These are phyloP conservation scores for Hypoxylon sp. DNA, from an alignment of 2,329 filamentous ascomycete species.

Conservation along the genomic window DNA sequence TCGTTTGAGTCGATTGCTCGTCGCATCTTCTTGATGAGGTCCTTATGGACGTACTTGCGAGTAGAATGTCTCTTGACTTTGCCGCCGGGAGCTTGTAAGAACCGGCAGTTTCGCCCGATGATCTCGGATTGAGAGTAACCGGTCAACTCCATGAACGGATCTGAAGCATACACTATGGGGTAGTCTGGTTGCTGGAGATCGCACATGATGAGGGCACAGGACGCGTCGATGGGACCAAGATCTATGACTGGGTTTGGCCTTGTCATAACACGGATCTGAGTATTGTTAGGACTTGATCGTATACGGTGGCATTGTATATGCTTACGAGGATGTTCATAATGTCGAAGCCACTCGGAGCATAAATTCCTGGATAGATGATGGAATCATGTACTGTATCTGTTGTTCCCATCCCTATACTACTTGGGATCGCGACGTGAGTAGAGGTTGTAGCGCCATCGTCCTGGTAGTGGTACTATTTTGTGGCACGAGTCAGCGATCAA, in stretches of 20 bases:
- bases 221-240: constrained; percentile 86
- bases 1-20: constrained; percentile 60
- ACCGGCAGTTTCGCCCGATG: constrained; percentile 85
- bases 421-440: constrained; percentile 15
- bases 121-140: constrained; percentile 83
- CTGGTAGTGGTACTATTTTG: constrained; percentile 49
- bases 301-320: constrained; percentile 1
- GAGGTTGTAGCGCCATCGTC: constrained; percentile 40
- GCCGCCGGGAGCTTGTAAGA: constrained; percentile 82
- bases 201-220: constrained; percentile 86
- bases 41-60: constrained; percentile 76
- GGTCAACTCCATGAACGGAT: constrained; percentile 83
- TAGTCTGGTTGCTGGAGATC: constrained; percentile 80
- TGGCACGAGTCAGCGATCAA: constrained; percentile 22
- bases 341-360: constrained; percentile 69
- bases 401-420: constrained; percentile 30
- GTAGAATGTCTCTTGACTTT: constrained; percentile 71
- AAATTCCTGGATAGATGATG: constrained; percentile 70
- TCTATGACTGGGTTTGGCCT: constrained; percentile 82
- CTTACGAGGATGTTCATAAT: constrained; percentile 70
- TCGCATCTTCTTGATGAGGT: constrained; percentile 70
- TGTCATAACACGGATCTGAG: constrained; percentile 73
- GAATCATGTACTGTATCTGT: constrained; percentile 57
- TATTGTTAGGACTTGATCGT: not conserved
- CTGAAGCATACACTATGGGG: constrained; percentile 88